Evolutionary conservation across 768 basidiomycete species (phyloP).

Genomic region (Boletus vermiculosoides): DNA sequence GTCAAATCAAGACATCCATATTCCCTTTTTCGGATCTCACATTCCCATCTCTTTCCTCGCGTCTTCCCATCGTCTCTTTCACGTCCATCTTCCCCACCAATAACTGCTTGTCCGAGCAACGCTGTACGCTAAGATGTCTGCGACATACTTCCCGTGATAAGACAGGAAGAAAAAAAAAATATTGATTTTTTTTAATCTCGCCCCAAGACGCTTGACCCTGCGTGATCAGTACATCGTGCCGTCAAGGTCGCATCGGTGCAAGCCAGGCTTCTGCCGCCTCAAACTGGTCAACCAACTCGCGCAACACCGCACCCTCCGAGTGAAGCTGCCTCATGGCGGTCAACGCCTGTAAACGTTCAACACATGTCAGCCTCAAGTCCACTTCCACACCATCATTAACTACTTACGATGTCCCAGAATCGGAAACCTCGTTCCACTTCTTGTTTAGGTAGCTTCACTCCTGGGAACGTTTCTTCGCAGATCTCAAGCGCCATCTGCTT

Average conservation of each 20-base stretch:
- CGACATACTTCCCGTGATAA: background rate
- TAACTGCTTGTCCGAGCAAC: background rate
- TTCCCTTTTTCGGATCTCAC: slow-evolving; percentile 11
- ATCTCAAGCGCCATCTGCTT: slow-evolving; percentile 87
- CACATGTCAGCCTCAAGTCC: slow-evolving; percentile 28
- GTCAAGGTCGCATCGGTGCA: slow-evolving; percentile 83
- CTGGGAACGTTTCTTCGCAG: slow-evolving; percentile 92
- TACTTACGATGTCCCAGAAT: slow-evolving; percentile 96
- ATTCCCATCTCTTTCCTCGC: slow-evolving; percentile 18
- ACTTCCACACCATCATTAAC: slow-evolving; percentile 9
- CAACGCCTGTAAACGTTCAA: slow-evolving; percentile 54
- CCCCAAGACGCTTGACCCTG: slow-evolving; percentile 6
- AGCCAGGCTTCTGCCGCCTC: slow-evolving; percentile 95
- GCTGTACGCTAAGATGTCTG: background rate
- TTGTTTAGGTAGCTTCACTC: slow-evolving; percentile 79
- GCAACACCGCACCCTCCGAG: slow-evolving; percentile 74
- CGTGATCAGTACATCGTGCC: slow-evolving; percentile 1
- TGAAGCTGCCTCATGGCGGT: slow-evolving; percentile 88
- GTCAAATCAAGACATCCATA: slow-evolving; percentile 10
- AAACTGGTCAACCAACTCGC: slow-evolving; percentile 92
- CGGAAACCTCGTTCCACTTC: slow-evolving; percentile 97
- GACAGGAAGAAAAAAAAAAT: background rate
- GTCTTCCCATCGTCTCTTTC: slow-evolving; percentile 18
- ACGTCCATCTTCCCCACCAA: background rate
- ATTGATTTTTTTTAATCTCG: background rate